Percentiles rank a stretch among this genome's conserved stretches.
phyloP scores from a whole-genome alignment of 805 yeast species.

The Pichia membranifaciens region DNA sequence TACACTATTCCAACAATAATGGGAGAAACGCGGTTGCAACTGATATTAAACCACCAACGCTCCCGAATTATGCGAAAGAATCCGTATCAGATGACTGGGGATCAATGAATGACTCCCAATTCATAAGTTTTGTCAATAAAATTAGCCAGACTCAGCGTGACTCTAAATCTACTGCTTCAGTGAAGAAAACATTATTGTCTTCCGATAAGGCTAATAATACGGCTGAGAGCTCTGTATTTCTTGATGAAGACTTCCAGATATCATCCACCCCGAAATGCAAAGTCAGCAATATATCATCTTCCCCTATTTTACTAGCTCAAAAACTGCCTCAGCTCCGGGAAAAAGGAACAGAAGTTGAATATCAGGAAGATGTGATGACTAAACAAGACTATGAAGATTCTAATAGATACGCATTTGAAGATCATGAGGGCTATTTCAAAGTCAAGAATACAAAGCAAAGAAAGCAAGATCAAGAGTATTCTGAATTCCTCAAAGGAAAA shows the following conservation, averaged over 20 bases:
- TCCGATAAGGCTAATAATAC: background rate
- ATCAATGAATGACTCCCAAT: slow-evolving; percentile 35
- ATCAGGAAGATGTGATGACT: slow-evolving; percentile 7
- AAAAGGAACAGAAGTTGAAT: background rate
- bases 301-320: slow-evolving; percentile 10
- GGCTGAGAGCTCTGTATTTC: too few species aligned
- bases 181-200: background rate
- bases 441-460: slow-evolving; percentile 61
- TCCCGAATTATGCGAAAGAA: background rate
- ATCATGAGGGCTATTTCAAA: slow-evolving; percentile 57
- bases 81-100: slow-evolving; percentile 25
- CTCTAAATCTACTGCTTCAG: too few species aligned
- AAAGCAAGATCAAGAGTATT: slow-evolving; percentile 43
- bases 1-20: too few species aligned
- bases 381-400: slow-evolving; percentile 13
- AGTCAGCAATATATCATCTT: background rate
- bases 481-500: slow-evolving; percentile 43
- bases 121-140: slow-evolving; percentile 32
- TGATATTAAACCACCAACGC: background rate
- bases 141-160: slow-evolving; percentile 5
- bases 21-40: background rate
- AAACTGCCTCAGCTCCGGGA: background rate
- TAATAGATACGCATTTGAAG: slow-evolving; percentile 50
- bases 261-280: background rate
- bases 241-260: background rate